Conservation (phyloP, 2,329 filamentous ascomycete genomes). For the Epichloe gansuensis region DNA sequence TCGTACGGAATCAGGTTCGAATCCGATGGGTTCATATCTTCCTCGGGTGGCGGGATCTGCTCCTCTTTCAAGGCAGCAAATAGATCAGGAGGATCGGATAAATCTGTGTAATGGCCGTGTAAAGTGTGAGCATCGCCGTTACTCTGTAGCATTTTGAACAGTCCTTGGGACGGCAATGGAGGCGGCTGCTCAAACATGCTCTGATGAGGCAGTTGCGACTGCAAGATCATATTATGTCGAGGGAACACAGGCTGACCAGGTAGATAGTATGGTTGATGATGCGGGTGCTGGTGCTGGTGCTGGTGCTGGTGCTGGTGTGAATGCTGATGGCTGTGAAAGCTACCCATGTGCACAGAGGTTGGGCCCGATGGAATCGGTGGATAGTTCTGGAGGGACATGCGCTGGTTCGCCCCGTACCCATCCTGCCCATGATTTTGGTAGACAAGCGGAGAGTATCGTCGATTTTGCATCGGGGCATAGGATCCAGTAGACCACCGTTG, state of each 20-base stretch:
- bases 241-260: conserved; percentile 38
- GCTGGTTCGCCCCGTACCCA: conserved; percentile 42
- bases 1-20: conserved; percentile 66
- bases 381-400: conserved; percentile 35
- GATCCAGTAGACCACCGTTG: conserved; percentile 74
- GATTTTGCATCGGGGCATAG: conserved; percentile 44
- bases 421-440: conserved; percentile 48
- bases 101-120: conserved; percentile 58
- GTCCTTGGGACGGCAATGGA: conserved; percentile 54
- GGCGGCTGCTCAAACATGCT: conserved; percentile 48
- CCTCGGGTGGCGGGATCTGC: conserved; percentile 59
- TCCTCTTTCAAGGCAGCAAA: conserved; percentile 66
- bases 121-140: conserved; percentile 58
- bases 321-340: conserved; percentile 30
- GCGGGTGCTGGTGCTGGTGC: conserved; percentile 11
- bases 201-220: conserved; percentile 33
- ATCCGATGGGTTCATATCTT: conserved; percentile 71
- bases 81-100: conserved; percentile 64
- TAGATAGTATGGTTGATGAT: conserved; percentile 41
- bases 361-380: conserved; percentile 20
- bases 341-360: conserved; percentile 38
- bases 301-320: conserved; percentile 21
- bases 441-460: conserved; percentile 47
- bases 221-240: conserved; percentile 47
- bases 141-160: conserved; percentile 64